A percentile compares a stretch with the other conserved stretches of the same genome.
Evolutionary conservation across 78 protist species (phyloP).

Genomic region (Dictyostelium discoideum): DNA sequence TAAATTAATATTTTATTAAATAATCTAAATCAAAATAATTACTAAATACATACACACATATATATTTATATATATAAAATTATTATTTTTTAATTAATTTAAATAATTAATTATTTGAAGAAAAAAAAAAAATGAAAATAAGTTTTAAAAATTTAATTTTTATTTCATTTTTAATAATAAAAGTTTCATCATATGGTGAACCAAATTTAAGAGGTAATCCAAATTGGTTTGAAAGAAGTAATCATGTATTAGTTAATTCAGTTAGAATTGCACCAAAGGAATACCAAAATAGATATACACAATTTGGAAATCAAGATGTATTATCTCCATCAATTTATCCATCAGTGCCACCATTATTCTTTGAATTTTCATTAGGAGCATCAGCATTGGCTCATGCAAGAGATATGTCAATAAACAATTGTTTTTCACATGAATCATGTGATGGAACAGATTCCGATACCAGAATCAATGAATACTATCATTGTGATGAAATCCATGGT

Average conservation of each 20-base stretch:
- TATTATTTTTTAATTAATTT: not conserved
- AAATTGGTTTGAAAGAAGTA: constrained; percentile 53
- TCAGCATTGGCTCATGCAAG: not conserved
- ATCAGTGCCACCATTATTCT: constrained; percentile 32
- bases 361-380: constrained; percentile 13
- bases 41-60: too few relatives aligned
- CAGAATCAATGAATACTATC: constrained; percentile 28
- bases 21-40: not conserved
- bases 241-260: constrained; percentile 36
- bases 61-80: not conserved
- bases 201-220: constrained; percentile 36
- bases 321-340: constrained; percentile 7
- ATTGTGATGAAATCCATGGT: constrained; percentile 25
- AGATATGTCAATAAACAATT: constrained; percentile 30
- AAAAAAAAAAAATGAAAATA: not conserved
- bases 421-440: constrained; percentile 52
- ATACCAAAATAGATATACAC: constrained; percentile 28
- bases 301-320: constrained; percentile 4
- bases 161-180: not conserved
- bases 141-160: not conserved
- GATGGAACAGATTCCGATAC: constrained; percentile 40
- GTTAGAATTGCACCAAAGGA: constrained; percentile 53
- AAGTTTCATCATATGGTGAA: constrained; percentile 30
- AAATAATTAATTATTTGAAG: not conserved
- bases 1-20: not conserved